Percentiles rank a stretch among this genome's conserved stretches.
Conservation (phyloP, 2,329 filamentous ascomycete genomes). For the Microdochium bolleyi region DNA sequence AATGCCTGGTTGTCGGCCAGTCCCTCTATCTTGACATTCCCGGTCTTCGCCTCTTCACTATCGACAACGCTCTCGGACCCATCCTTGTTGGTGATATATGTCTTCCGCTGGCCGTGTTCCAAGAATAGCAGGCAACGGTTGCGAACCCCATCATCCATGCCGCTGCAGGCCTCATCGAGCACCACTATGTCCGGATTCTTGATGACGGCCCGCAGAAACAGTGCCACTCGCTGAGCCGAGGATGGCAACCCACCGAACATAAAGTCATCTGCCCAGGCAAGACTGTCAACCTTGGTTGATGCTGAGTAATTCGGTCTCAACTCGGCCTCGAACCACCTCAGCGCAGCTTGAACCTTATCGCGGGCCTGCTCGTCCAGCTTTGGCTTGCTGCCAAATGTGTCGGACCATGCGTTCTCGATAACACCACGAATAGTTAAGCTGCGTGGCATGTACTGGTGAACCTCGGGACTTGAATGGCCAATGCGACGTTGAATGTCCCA, state of each 20-base stretch:
- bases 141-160: conserved; percentile 73
- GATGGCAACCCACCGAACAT: conserved; percentile 71
- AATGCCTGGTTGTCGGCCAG: conserved; percentile 68
- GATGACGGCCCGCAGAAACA: conserved; percentile 76
- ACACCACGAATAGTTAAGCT: conserved; percentile 64
- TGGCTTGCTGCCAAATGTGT: conserved; percentile 72
- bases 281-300: conserved; percentile 9
- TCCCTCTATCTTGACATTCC: conserved; percentile 46
- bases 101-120: conserved; percentile 49
- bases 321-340: conserved; percentile 73
- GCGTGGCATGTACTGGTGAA: conserved; percentile 87
- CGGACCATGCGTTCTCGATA: conserved; percentile 82
- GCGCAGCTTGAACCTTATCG: conserved; percentile 56
- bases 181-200: conserved; percentile 77
- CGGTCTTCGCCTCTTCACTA: conserved; percentile 34
- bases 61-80: conserved; percentile 28
- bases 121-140: conserved; percentile 84
- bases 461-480: conserved; percentile 88
- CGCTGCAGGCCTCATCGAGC: conserved; percentile 81
- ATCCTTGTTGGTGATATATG: conserved; percentile 24
- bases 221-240: conserved; percentile 72
- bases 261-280: conserved; percentile 59
- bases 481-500: conserved; percentile 89
- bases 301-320: conserved; percentile 47
- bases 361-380: conserved; percentile 49